These are phyloP conservation scores for Thalassiosira hispida DNA, from an alignment of 352 stramenopile genomes.

Conservation along the genomic window DNA sequence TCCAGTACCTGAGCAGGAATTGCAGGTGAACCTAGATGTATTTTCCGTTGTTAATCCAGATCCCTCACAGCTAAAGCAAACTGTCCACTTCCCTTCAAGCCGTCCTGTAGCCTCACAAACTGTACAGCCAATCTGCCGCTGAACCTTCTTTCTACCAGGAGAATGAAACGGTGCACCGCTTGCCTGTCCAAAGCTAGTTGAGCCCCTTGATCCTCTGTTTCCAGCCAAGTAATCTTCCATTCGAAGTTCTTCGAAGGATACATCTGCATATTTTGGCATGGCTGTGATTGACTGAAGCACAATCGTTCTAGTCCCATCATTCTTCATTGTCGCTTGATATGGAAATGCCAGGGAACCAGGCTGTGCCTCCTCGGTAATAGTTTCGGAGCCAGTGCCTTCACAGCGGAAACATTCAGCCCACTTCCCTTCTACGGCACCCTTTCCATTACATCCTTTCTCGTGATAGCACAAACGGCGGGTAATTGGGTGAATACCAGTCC, in stretches of 20 bases:
- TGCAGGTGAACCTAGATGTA: no score
- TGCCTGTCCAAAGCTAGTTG: no score
- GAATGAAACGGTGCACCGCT: no score
- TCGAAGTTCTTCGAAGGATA: slow-evolving; percentile 1
- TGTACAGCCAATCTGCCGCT: neutral
- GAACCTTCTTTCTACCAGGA: neutral
- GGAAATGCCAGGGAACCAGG: no score
- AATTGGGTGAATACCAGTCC: no score
- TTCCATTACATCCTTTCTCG: neutral
- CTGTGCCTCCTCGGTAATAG: no score
- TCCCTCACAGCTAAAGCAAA: slow-evolving; percentile 6
- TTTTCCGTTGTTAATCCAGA: neutral
- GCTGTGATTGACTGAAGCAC: neutral
- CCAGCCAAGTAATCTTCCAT: slow-evolving; percentile 7
- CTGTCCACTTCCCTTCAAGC: slow-evolving; percentile 8
- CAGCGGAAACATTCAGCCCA: neutral
- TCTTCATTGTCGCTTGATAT: no score
- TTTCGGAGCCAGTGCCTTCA: neutral
- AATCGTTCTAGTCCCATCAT: no score
- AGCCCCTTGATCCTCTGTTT: neutral
- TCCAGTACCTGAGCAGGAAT: no score
- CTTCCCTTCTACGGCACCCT: neutral
- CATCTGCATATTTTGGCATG: neutral
- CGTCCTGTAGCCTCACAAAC: neutral
- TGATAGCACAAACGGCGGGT: no score